Evolutionary conservation across 495 filamentous ascomycete genomes (phyloP).

Genomic region (Cudoniella acicularis): DNA sequence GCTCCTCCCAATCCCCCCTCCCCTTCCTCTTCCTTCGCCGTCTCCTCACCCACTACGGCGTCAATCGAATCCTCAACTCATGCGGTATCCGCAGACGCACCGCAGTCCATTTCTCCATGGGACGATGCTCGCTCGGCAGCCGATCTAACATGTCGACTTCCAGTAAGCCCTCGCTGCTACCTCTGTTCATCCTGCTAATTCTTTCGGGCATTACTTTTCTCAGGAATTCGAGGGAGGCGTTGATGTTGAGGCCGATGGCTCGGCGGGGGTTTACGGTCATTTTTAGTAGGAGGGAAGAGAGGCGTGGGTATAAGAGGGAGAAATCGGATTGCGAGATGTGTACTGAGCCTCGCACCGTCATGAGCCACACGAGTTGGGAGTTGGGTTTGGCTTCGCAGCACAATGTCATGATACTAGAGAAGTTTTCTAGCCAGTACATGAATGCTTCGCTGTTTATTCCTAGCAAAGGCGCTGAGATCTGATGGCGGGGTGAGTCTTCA

Average conservation of each 20-base stretch:
- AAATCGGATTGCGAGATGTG: conserved; percentile 58
- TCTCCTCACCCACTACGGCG: conserved; percentile 28
- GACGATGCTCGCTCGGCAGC: conserved; percentile 40
- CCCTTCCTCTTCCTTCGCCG: conserved; percentile 22
- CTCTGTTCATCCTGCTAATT: conserved; percentile 32
- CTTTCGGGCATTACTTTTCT: conserved; percentile 36
- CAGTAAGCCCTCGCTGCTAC: conserved; percentile 41
- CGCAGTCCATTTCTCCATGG: conserved; percentile 43
- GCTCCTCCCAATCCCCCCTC: conserved; percentile 22
- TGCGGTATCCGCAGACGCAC: conserved; percentile 43
- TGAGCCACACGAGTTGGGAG: conserved; percentile 49
- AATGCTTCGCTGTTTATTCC: conserved; percentile 60
- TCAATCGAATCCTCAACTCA: conserved; percentile 38
- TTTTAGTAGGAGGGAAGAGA: conserved; percentile 52
- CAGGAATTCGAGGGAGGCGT: conserved; percentile 49
- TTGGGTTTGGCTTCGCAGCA: conserved; percentile 46
- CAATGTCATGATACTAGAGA: conserved; percentile 43
- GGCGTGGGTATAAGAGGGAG: conserved; percentile 53
- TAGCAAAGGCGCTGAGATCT: conserved; percentile 46
- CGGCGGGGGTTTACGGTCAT: conserved; percentile 51
- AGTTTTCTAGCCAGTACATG: conserved; percentile 58
- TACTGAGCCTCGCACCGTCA: conserved; percentile 55
- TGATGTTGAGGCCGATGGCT: conserved; percentile 54
- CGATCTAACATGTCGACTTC: conserved; percentile 29
- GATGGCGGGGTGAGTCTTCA: conserved; percentile 32